These are phyloP conservation scores for Globisporangium perplexum DNA, from an alignment of 352 stramenopile species.

Conservation along the genomic window DNA sequence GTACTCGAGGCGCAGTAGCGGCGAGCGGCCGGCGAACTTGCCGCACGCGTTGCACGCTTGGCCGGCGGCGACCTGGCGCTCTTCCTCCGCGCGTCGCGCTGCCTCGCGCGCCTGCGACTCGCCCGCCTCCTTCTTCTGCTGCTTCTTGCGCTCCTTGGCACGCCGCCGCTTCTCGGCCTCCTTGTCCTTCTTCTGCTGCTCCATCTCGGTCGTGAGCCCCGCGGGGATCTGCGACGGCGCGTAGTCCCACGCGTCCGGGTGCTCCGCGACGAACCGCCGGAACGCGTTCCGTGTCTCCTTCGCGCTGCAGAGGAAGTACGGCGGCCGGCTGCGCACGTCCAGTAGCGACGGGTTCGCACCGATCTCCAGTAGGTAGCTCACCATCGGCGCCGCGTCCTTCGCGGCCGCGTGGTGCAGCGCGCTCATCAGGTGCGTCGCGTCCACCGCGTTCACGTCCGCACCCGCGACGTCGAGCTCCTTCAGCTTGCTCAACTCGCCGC, in stretches of 20 bases:
- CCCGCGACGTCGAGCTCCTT: conserved; percentile 28
- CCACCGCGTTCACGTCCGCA: conserved; percentile 40
- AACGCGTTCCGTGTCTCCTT: conserved; percentile 92
- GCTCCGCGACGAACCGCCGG: conserved; percentile 75
- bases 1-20: conserved; percentile 90
- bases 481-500: conserved; percentile 26
- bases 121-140: conserved; percentile 71
- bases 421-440: conserved; percentile 64
- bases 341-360: conserved; percentile 81
- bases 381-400: conserved; percentile 34
- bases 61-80: conserved; percentile 71
- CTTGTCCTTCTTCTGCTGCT: conserved; percentile 82
- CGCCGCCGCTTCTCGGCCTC: conserved; percentile 87
- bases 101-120: conserved; percentile 72
- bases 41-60: conserved; percentile 74
- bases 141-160: conserved; percentile 89
- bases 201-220: conserved; percentile 71
- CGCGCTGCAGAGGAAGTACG: conserved; percentile 87
- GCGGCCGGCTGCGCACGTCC: conserved; percentile 71
- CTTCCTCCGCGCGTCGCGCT: conserved; percentile 41
- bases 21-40: conserved; percentile 80
- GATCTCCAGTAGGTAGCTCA: conserved; percentile 71
- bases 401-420: conserved; percentile 66
- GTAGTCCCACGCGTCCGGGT: conserved; percentile 85
- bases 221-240: conserved; percentile 60